Evolutionary conservation across 106 monocot species (phyloP), one percentile per base, ranked within the genome.

Genomic region (Phalaenopsis aphrodite): DNA sequence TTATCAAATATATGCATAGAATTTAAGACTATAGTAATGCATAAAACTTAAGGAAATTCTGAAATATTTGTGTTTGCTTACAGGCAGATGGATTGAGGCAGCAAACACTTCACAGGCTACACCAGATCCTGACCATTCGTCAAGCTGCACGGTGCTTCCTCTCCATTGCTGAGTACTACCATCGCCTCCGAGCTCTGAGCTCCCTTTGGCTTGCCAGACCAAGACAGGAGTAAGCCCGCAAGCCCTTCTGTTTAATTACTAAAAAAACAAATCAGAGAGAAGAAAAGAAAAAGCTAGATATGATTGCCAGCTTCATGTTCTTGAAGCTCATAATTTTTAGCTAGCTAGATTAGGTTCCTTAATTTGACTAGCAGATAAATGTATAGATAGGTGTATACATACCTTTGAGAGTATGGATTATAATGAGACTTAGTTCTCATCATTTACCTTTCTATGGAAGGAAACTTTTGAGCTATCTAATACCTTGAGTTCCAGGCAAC

Each of bases 31-130:
- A 58, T 58, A 30, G 30, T 64, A 64, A 69, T 69, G 69, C 19
- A 39, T 37, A 16, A 11, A 69, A 3, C 41, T 3, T 17, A 17
- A 41, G 43, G 9, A 74, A 43, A 4, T 43, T 43, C 41, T 42
- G 17, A 17, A 36, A 37, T 9, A 36, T 69, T 37, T 74, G 5
- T 43, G 5, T 43, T 1, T 74, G 17, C 46, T 66, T 82, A 75
- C 90, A 93, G 93, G 90, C 88, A 56, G 90, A 93, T 56, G 81
- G 86, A 37, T 75, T 93, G 80, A 90, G 93, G 79, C 93, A 88
- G 48, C 90, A 93, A 75, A 87, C 88, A 8, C 83, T 93, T 41
- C 93, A 93, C 79, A 75, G 88, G 85, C 88, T 93, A 23, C 85
- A 90, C 77, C 93, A 90, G 79, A 77, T 90, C 43, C 74, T 93